Evolutionary conservation across 768 basidiomycete genomes (phyloP).

Genomic region (Collybiopsis confluens): DNA sequence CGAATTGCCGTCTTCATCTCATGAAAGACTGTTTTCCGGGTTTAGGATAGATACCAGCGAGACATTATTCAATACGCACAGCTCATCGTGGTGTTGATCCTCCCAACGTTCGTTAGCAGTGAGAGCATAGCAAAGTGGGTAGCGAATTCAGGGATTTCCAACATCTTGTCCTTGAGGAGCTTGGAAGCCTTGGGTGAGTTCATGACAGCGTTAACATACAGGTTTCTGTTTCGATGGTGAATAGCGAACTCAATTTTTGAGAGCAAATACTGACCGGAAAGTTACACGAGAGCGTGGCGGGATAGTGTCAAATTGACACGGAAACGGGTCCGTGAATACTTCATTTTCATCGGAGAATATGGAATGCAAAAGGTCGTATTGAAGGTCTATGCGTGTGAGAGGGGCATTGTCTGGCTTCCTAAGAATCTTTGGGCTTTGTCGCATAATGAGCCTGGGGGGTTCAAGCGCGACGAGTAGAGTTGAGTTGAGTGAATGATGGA

Average conservation of each 20-base stretch:
- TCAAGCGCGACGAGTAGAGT: no score
- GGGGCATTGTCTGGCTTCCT: constrained; percentile 64
- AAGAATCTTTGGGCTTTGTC: constrained; percentile 39
- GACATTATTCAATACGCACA: constrained; percentile 43
- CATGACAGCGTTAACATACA: constrained; percentile 47
- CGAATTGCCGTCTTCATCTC: constrained; percentile 76
- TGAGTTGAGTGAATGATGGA: neutral
- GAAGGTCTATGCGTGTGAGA: constrained; percentile 62
- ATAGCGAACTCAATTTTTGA: neutral
- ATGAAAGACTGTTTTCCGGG: constrained; percentile 53
- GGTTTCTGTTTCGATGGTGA: constrained; percentile 28
- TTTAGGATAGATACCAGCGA: neutral
- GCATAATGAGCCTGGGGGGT: constrained; percentile 14
- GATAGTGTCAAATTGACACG: neutral
- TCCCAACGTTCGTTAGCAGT: constrained; percentile 71
- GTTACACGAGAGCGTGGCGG: constrained; percentile 4
- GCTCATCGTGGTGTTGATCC: constrained; percentile 80
- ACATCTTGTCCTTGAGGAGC: constrained; percentile 67
- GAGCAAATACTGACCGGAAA: constrained; percentile 3
- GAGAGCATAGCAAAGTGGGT: constrained; percentile 74
- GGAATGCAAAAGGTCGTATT: constrained; percentile 73
- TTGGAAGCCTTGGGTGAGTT: constrained; percentile 67
- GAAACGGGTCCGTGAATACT: constrained; percentile 46
- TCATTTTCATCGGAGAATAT: constrained; percentile 68
- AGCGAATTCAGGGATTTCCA: constrained; percentile 52